These are phyloP conservation scores for Sugiyamaella japonica DNA, from an alignment of 1,139 yeast species.

Conservation along the genomic window DNA sequence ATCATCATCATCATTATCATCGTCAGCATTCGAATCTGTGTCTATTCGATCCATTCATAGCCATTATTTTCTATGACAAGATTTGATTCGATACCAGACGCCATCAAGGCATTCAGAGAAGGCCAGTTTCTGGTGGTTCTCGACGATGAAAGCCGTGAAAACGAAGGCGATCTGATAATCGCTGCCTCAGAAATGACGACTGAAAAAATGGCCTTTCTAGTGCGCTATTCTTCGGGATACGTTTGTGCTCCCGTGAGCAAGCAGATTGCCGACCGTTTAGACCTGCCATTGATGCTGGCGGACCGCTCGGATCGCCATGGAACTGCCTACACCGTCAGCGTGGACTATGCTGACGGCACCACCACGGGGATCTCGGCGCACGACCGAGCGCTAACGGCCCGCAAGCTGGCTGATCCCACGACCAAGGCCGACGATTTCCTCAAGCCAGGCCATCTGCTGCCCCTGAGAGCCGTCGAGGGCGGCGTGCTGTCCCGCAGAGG, in stretches of 20 bases:
- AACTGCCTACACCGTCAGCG: slow-evolving; percentile 93
- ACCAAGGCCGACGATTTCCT: slow-evolving; percentile 65
- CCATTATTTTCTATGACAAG: not conserved
- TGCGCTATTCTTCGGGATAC: slow-evolving; percentile 82
- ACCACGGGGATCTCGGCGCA: slow-evolving; percentile 98
- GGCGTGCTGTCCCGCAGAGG: slow-evolving; percentile 82
- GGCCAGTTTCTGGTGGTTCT: slow-evolving; percentile 92
- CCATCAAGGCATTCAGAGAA: slow-evolving; percentile 69
- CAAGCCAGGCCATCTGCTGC: slow-evolving; percentile 93
- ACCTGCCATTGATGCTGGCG: slow-evolving; percentile 75
- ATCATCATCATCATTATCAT: not conserved
- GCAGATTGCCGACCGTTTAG: slow-evolving; percentile 74
- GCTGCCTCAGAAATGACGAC: slow-evolving; percentile 83
- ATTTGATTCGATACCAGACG: slow-evolving; percentile 58
- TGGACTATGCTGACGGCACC: slow-evolving; percentile 76
- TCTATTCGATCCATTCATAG: too few species aligned
- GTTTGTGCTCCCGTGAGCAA: slow-evolving; percentile 88
- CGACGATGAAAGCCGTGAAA: slow-evolving; percentile 95
- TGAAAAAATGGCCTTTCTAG: slow-evolving; percentile 91
- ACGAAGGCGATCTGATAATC: slow-evolving; percentile 94
- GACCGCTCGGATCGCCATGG: slow-evolving; percentile 82
- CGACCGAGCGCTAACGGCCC: slow-evolving; percentile 86
- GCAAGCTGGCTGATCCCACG: slow-evolving; percentile 61
- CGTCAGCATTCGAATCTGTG: not conserved
- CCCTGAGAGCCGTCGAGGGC: slow-evolving; percentile 87